phyloP scores from a whole-genome alignment of 176 grass and related monocot genomes.

The Avena eriantha region DNA sequence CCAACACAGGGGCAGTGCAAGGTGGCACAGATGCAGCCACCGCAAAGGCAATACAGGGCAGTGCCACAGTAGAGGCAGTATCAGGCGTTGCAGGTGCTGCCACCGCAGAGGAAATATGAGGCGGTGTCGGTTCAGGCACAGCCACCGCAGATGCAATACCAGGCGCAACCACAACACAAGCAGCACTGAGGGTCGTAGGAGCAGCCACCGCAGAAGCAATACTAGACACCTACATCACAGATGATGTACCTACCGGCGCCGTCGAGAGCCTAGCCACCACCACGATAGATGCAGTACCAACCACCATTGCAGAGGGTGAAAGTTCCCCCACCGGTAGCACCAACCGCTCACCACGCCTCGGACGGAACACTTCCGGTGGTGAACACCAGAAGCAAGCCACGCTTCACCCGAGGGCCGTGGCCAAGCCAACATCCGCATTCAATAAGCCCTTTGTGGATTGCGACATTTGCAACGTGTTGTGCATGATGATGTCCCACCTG shows the following conservation, averaged over 20 bases:
- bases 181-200: background rate
- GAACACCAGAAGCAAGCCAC: background rate
- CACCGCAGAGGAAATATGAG: background rate
- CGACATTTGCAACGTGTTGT: constrained; percentile 38
- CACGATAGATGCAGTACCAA: background rate
- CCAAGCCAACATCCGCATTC: background rate
- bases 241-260: constrained; percentile 11
- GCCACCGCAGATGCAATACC: background rate
- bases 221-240: background rate
- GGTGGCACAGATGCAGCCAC: background rate
- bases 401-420: background rate
- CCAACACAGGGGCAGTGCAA: background rate
- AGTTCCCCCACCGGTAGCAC: background rate
- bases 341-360: background rate
- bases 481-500: constrained; percentile 46
- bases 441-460: constrained; percentile 23
- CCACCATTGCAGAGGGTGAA: background rate
- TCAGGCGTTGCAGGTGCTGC: background rate
- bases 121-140: background rate
- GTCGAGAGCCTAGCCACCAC: background rate
- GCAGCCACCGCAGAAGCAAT: background rate
- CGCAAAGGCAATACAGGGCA: background rate
- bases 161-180: background rate
- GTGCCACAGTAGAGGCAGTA: background rate
- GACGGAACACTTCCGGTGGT: background rate